A percentile compares a stretch with the other conserved stretches of the same genome.
Conservation (phyloP, 208 protist species). For the Balamuthia mandrillaris region DNA sequence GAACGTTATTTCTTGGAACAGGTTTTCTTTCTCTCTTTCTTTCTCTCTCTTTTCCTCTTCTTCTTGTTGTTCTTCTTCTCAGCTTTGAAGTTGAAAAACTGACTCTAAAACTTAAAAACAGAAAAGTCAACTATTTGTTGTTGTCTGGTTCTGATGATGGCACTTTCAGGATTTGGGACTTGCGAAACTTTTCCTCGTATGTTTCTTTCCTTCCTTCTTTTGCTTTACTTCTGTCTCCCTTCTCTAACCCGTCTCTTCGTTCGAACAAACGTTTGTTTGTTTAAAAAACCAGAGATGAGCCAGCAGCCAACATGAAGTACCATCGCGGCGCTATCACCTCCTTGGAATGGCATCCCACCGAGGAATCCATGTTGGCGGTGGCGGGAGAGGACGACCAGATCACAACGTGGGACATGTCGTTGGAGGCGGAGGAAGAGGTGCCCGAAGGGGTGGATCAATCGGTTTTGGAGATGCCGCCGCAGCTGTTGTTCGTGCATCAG, state of each 20-base stretch:
- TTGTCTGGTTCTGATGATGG: slow-evolving; percentile 94
- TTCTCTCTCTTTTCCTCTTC: neutral
- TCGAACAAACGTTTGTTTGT: neutral
- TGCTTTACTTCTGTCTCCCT: neutral
- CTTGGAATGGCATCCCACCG: slow-evolving; percentile 93
- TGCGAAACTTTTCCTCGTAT: slow-evolving; percentile 80
- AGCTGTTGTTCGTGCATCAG: slow-evolving; percentile 96
- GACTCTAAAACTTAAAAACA: no score
- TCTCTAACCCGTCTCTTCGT: neutral
- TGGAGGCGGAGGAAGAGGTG: slow-evolving; percentile 92
- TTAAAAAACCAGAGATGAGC: slow-evolving; percentile 21
- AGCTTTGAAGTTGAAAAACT: neutral
- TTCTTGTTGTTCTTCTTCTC: neutral
- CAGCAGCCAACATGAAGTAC: slow-evolving; percentile 78
- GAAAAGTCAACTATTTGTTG: slow-evolving; percentile 82
- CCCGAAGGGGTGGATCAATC: slow-evolving; percentile 71
- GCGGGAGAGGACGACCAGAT: slow-evolving; percentile 81
- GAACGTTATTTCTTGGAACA: slow-evolving; percentile 96
- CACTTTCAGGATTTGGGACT: slow-evolving; percentile 92
- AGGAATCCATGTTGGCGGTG: slow-evolving; percentile 90
- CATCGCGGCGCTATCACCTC: slow-evolving; percentile 88
- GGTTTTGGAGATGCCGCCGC: slow-evolving; percentile 78
- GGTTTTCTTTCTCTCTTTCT: slow-evolving; percentile 47
- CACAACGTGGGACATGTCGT: slow-evolving; percentile 95
- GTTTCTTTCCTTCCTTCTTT: slow-evolving; percentile 1